Evolutionary conservation across 2,329 filamentous ascomycete genomes (phyloP).

Genomic region (Orbilia blumenaviensis): DNA sequence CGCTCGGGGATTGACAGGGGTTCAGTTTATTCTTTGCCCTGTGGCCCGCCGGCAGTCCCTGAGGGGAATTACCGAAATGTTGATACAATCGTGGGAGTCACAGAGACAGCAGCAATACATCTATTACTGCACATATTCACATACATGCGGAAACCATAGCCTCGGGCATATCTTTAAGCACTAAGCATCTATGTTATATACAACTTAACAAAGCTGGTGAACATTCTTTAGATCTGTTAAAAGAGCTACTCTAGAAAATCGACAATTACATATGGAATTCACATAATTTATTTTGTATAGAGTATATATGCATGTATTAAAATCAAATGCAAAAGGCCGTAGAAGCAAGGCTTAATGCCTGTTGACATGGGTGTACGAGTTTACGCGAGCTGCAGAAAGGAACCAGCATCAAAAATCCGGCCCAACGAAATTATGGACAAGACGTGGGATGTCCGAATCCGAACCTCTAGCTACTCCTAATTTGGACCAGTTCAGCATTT

Average conservation of each 20-base stretch:
- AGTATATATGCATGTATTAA: too few species aligned
- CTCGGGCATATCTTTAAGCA: too few species aligned
- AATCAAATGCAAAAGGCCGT: neutral
- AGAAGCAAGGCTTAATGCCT: slow-evolving; percentile 26
- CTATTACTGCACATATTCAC: too few species aligned
- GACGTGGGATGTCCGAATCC: neutral
- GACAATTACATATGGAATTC: too few species aligned
- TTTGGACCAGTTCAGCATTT: neutral
- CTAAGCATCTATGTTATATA: too few species aligned
- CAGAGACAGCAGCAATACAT: too few species aligned
- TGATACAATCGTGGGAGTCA: too few species aligned
- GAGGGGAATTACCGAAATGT: slow-evolving; percentile 4
- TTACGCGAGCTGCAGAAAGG: slow-evolving; percentile 38
- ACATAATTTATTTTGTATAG: slow-evolving; percentile 29
- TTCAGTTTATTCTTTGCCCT: slow-evolving; percentile 32
- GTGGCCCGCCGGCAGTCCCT: slow-evolving; percentile 47
- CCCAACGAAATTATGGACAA: too few species aligned
- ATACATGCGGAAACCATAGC: too few species aligned
- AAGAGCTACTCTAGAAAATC: neutral
- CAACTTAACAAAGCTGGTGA: too few species aligned
- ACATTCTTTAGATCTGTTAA: neutral
- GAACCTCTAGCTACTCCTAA: slow-evolving; percentile 17
- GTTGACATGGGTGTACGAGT: slow-evolving; percentile 25
- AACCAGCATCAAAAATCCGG: neutral
- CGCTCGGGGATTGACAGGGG: slow-evolving; percentile 27